A percentile compares a stretch with the other conserved stretches of the same genome.
Conservation (phyloP, 1,139 yeast species). For the Zygoascus meyerae region DNA sequence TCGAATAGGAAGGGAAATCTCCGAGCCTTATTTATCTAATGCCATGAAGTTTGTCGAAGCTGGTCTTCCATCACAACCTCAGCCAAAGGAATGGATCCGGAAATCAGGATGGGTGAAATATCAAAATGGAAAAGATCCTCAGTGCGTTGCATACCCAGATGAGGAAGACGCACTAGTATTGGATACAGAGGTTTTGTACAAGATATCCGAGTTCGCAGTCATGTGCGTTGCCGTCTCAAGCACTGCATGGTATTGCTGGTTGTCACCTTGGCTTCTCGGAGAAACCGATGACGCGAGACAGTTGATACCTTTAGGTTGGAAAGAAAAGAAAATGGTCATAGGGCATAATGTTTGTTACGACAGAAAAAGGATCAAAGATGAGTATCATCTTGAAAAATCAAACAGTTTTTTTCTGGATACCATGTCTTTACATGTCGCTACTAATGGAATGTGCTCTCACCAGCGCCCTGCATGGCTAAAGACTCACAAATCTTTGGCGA, state of each 20-base stretch:
- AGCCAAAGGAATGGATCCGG: conserved; percentile 21
- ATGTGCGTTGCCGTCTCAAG: conserved; percentile 76
- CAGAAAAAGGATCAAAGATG: conserved; percentile 79
- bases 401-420: conserved; percentile 83
- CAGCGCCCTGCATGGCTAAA: conserved; percentile 79
- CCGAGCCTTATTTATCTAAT: conserved; percentile 56
- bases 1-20: conserved; percentile 51
- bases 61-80: conserved; percentile 45
- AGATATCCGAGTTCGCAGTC: conserved; percentile 65
- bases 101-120: conserved; percentile 82
- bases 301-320: conserved; percentile 50
- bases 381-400: conserved; percentile 61
- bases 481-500: conserved; percentile 28
- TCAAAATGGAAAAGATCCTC: conserved; percentile 46
- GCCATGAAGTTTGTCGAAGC: conserved; percentile 39
- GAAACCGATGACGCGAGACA: conserved; percentile 51
- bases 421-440: conserved; percentile 88
- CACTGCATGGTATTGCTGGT: conserved; percentile 93
- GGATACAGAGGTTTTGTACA: conserved; percentile 86
- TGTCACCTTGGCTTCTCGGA: conserved; percentile 70
- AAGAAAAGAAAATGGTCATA: conserved; percentile 44
- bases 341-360: conserved; percentile 94
- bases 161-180: conserved; percentile 65
- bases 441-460: conserved; percentile 87
- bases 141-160: conserved; percentile 62